Conservation (phyloP, 768 basidiomycete genomes). For the Suillus spraguei region DNA sequence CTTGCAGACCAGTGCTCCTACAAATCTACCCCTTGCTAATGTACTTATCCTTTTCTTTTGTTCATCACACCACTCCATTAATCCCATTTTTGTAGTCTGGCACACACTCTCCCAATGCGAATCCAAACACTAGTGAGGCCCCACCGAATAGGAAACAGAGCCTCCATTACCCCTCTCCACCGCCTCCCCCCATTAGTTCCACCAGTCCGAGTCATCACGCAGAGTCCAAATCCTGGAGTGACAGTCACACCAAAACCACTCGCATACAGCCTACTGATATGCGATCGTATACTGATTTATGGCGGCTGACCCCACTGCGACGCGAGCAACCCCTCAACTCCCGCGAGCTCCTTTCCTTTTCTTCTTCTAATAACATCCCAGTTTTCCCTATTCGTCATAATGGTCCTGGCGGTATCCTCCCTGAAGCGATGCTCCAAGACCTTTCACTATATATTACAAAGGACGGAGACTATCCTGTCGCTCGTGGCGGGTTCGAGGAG, state of each 20-base stretch:
- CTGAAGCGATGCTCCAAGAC: neutral
- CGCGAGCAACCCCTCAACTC: neutral
- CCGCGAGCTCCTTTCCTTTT: too few species aligned
- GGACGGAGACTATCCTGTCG: constrained; percentile 2
- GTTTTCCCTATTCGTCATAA: neutral
- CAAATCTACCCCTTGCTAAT: neutral
- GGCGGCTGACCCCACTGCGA: too few species aligned
- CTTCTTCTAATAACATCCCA: neutral
- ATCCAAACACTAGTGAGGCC: too few species aligned
- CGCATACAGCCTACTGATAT: too few species aligned
- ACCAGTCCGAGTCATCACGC: too few species aligned
- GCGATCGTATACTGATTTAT: too few species aligned
- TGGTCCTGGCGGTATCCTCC: neutral
- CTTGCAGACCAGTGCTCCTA: neutral
- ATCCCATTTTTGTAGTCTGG: neutral
- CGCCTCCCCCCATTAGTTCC: too few species aligned
- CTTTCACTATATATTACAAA: constrained; percentile 1
- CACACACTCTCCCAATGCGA: too few species aligned
- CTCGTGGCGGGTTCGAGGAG: constrained; percentile 10
- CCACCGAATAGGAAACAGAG: too few species aligned
- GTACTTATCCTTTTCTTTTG: neutral
- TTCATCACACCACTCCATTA: neutral
- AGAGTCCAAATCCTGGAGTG: too few species aligned
- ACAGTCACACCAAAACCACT: too few species aligned
- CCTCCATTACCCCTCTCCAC: too few species aligned